These are phyloP conservation scores for Pythium phragmitis DNA, from an alignment of 352 stramenopile genomes.

Conservation along the genomic window DNA sequence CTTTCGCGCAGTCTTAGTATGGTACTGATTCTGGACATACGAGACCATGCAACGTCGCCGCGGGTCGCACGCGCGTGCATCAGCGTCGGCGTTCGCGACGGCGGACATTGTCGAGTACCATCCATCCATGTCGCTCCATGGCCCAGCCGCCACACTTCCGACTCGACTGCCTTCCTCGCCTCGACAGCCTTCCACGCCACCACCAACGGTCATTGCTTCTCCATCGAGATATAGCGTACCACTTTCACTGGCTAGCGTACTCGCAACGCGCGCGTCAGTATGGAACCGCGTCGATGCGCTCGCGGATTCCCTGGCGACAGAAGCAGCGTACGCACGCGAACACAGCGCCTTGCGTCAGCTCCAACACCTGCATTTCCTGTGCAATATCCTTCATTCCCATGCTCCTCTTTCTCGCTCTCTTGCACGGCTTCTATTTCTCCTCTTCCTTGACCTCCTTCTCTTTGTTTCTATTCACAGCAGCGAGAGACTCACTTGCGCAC, in stretches of 20 bases:
- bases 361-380: slow-evolving; percentile 56
- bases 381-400: slow-evolving; percentile 57
- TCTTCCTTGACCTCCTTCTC: neutral
- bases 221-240: neutral
- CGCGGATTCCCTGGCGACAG: slow-evolving; percentile 29
- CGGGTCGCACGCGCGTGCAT: slow-evolving; percentile 1
- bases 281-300: slow-evolving; percentile 28
- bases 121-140: slow-evolving; percentile 65
- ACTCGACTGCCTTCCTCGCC: too few species aligned
- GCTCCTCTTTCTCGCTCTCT: neutral
- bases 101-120: slow-evolving; percentile 54
- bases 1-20: neutral
- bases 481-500: slow-evolving; percentile 59
- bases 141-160: slow-evolving; percentile 13
- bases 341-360: slow-evolving; percentile 41
- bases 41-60: slow-evolving; percentile 12
- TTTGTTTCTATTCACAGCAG: slow-evolving; percentile 33
- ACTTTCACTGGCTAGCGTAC: slow-evolving; percentile 8
- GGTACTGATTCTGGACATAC: neutral
- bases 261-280: slow-evolving; percentile 5
- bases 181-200: neutral
- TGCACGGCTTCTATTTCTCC: neutral
- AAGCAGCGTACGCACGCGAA: slow-evolving; percentile 35
- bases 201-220: neutral
- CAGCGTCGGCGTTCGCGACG: slow-evolving; percentile 3